These are phyloP conservation scores for Pestalotiopsis sp. DNA, from an alignment of 2,329 filamentous ascomycete genomes.

Conservation along the genomic window DNA sequence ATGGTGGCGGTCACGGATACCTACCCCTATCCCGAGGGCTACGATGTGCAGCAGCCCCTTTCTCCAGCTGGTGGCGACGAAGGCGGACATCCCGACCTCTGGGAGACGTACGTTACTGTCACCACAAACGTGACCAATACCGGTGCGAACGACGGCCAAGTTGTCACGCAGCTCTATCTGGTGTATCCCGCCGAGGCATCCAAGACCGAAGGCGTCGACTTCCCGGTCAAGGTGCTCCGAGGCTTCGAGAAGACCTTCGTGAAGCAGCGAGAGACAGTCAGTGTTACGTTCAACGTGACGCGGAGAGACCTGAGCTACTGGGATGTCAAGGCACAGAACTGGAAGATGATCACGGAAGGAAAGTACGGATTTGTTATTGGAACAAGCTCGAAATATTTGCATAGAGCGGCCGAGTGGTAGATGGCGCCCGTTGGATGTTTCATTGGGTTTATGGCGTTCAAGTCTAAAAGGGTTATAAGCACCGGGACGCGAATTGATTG, in stretches of 20 bases:
- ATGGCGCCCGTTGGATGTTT: not conserved
- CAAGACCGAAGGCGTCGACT: constrained; percentile 48
- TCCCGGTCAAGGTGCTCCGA: constrained; percentile 68
- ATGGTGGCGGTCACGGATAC: constrained; percentile 35
- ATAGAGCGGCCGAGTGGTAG: constrained; percentile 17
- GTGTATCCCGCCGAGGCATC: constrained; percentile 36
- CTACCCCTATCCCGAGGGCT: constrained; percentile 59
- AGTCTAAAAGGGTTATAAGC: not conserved
- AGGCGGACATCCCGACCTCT: constrained; percentile 69
- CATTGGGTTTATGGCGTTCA: not conserved
- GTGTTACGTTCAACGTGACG: constrained; percentile 61
- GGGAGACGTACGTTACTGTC: constrained; percentile 55
- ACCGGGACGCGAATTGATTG: not conserved
- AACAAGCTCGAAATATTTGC: constrained; percentile 31
- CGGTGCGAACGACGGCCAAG: constrained; percentile 44
- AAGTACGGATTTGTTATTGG: constrained; percentile 43
- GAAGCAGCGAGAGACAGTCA: constrained; percentile 52
- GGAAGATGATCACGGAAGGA: constrained; percentile 60
- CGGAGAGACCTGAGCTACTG: constrained; percentile 75
- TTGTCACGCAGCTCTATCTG: constrained; percentile 51
- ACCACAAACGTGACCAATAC: constrained; percentile 57
- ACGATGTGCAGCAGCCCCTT: constrained; percentile 46
- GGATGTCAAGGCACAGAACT: constrained; percentile 70
- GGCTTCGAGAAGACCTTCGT: constrained; percentile 73
- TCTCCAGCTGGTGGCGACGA: constrained; percentile 72